Conservation (phyloP, 2,329 filamentous ascomycete species). For the Paraphoma chrysanthemicola region DNA sequence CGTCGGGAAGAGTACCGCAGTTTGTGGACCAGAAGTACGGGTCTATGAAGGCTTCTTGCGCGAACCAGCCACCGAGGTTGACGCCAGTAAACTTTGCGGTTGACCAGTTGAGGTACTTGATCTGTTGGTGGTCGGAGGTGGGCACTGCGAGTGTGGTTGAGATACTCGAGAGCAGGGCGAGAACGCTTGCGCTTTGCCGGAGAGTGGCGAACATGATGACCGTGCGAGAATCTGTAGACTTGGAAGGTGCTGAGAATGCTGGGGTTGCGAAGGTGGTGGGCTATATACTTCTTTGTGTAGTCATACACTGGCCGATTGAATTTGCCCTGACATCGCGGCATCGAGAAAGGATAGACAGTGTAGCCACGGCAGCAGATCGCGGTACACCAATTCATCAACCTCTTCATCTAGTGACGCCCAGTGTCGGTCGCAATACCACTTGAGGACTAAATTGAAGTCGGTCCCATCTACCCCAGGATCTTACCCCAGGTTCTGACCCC, state of each 20-base stretch:
- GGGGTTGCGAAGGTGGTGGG: neutral
- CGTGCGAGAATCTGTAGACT: neutral
- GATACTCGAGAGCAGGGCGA: neutral
- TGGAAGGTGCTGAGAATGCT: neutral
- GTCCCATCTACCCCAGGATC: neutral
- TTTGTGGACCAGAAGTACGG: neutral
- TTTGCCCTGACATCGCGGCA: neutral
- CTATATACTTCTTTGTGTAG: neutral
- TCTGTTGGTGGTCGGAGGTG: neutral
- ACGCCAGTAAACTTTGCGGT: neutral
- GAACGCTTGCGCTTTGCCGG: neutral
- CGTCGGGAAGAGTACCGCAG: neutral
- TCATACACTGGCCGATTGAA: neutral
- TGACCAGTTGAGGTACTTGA: neutral
- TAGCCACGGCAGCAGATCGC: neutral
- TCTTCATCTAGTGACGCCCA: neutral
- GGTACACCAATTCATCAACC: neutral
- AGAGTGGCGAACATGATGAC: neutral
- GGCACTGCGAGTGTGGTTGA: neutral
- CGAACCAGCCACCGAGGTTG: neutral
- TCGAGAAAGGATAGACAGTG: neutral
- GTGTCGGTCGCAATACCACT: neutral
- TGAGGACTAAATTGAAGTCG: neutral
- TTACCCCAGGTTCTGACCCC: neutral
- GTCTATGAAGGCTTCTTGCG: neutral